Conservation (phyloP, 768 basidiomycete genomes). For the Suillus brevipes region DNA sequence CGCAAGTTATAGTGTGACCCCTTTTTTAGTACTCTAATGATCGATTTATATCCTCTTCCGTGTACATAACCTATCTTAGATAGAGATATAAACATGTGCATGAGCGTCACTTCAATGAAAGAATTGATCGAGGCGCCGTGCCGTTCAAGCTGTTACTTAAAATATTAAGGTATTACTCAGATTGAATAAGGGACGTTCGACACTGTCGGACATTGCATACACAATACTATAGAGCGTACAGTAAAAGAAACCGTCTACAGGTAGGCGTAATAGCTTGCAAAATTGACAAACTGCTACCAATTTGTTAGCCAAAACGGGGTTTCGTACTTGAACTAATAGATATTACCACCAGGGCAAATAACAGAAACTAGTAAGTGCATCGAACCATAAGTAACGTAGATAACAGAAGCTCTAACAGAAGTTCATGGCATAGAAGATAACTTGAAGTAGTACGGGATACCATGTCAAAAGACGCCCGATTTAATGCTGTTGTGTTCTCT, state of each 20-base stretch:
- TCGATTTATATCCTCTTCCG: too few relatives aligned
- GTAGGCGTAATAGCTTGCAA: background rate
- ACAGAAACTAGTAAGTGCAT: background rate
- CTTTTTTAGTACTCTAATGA: too few relatives aligned
- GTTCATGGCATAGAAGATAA: background rate
- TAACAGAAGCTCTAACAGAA: background rate
- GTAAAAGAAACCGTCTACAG: background rate
- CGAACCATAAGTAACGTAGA: background rate
- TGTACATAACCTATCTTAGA: too few relatives aligned
- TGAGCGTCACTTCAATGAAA: too few relatives aligned
- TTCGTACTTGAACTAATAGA: background rate
- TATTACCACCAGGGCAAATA: background rate
- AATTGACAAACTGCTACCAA: background rate
- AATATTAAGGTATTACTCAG: too few relatives aligned
- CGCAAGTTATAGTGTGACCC: too few relatives aligned
- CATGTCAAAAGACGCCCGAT: background rate
- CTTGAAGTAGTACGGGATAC: background rate
- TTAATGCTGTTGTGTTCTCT: conserved; percentile 7
- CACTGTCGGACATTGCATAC: too few relatives aligned
- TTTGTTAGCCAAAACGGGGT: background rate
- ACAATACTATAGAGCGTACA: background rate
- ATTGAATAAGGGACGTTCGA: too few relatives aligned
- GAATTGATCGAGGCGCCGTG: too few relatives aligned
- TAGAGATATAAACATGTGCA: too few relatives aligned
- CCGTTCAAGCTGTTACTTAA: too few relatives aligned